Percentiles rank a stretch among this genome's conserved stretches.
Evolutionary conservation across 768 basidiomycete genomes (phyloP).

Genomic region (Boletus pseudo-olivaceus): DNA sequence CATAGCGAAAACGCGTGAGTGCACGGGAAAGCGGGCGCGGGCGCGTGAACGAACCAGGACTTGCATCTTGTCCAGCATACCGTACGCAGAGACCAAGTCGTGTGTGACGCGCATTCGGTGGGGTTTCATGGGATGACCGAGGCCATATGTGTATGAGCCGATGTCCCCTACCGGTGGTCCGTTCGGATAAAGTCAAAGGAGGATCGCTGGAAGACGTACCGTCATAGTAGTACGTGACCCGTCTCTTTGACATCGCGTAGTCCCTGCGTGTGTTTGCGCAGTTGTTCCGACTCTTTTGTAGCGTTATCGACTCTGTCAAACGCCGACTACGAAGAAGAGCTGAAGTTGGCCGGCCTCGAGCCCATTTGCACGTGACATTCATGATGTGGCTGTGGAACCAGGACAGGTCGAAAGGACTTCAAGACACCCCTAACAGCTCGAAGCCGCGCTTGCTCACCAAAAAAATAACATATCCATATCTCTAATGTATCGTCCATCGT

Average conservation of each 20-base stretch:
- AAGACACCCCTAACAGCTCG: background rate
- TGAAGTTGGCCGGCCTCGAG: too few relatives aligned
- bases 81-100: conserved; percentile 85
- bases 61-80: conserved; percentile 93
- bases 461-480: conserved; percentile 9
- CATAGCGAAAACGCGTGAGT: background rate
- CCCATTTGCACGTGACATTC: conserved; percentile 12
- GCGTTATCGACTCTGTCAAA: background rate
- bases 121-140: conserved; percentile 94
- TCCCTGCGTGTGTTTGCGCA: background rate
- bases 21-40: background rate
- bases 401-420: background rate
- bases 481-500: conserved; percentile 4
- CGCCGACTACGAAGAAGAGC: background rate
- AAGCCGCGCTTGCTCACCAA: background rate
- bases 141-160: conserved; percentile 75
- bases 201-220: conserved; percentile 37
- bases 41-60: conserved; percentile 54
- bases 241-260: conserved; percentile 59
- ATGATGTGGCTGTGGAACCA: conserved; percentile 2
- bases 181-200: background rate
- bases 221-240: conserved; percentile 82
- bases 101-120: conserved; percentile 94
- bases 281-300: background rate
- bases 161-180: conserved; percentile 52